Evolutionary conservation across 2,329 filamentous ascomycete genomes (phyloP), one percentile per base, ranked within the genome.

Genomic region (Pseudovirgaria hyperparasitica): DNA sequence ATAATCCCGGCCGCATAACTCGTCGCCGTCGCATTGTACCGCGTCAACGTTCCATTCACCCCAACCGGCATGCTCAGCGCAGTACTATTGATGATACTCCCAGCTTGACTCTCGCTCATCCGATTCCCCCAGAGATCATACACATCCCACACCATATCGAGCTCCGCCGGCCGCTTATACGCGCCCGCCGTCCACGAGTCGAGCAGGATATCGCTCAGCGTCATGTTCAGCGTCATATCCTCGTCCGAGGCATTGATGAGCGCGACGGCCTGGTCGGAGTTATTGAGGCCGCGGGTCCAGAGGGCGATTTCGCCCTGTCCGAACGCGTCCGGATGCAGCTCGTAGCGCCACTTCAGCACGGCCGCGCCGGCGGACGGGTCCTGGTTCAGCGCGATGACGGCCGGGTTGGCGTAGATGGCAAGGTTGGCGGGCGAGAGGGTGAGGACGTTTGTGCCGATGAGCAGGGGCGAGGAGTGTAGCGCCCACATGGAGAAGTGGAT

Each of bases 121-220:
- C 67, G 51, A 33, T 63, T 60, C 4, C 57, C 64, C 67, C 67
- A 71, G 2, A 72, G 48, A 40, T 72, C 66, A 21, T 45, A 62
- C 5, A 71, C 48, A 33, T 68, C 64, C 64, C 65, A 72, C 0
- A 45, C 48, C 34, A 57, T 43, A 14, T 49, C 40, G 1, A 60
- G 43, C 41, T 65, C 50, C 1, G 44, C 31, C 0, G 59, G 60
- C 2, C 45, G 38, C 15, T 41, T 33, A 25, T 50, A 45, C 1
- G 57, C 57, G 14, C 57, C 57, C 2, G 43, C 48, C 0, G 54
- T 53, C 4, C 61, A 60, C 19, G 50, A 48, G 33, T 65, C 60
- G 25, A 62, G 44, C 45, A 71, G 71, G 29, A 72, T 62, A 21
- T 71, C 66, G 12, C 50, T 48, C 4, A 69, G 54, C 2, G 62